These are phyloP conservation scores for Amanita phalloides DNA, from an alignment of 768 basidiomycete species.

Conservation along the genomic window DNA sequence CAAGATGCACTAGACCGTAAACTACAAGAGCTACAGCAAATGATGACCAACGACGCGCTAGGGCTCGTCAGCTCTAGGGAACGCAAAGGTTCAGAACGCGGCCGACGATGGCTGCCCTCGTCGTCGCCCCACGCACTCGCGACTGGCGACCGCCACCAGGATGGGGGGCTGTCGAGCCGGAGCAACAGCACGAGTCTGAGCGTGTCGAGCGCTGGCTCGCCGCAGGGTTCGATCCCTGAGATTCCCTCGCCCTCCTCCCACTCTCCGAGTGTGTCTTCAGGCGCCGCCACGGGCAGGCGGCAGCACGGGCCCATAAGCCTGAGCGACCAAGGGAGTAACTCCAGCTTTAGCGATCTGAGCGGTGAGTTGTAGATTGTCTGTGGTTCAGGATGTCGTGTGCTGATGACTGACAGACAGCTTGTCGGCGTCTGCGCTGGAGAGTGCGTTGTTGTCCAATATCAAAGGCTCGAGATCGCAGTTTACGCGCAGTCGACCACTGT, in stretches of 20 bases:
- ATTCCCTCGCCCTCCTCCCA: constrained; percentile 63
- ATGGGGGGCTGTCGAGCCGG: constrained; percentile 25
- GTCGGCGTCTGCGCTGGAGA: constrained; percentile 72
- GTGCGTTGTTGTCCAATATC: constrained; percentile 69
- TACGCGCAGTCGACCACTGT: constrained; percentile 7
- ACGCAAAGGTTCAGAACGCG: constrained; percentile 32
- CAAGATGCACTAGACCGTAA: constrained; percentile 59
- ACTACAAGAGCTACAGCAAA: constrained; percentile 52
- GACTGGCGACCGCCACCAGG: constrained; percentile 19
- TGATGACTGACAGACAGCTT: constrained; percentile 28
- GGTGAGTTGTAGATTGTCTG: constrained; percentile 31
- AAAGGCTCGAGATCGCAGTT: constrained; percentile 3
- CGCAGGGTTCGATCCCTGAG: constrained; percentile 70
- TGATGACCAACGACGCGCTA: constrained; percentile 65
- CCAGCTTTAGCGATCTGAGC: constrained; percentile 80
- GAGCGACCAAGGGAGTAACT: constrained; percentile 53
- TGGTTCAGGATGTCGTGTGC: background rate
- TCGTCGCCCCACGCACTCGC: constrained; percentile 24
- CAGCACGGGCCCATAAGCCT: constrained; percentile 34
- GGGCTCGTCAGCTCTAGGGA: constrained; percentile 48
- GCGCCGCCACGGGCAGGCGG: constrained; percentile 40
- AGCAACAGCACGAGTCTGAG: constrained; percentile 57
- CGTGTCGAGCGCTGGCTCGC: constrained; percentile 63
- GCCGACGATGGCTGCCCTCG: constrained; percentile 21
- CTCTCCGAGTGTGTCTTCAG: constrained; percentile 43